Base-by-base conservation (phyloP, 1,284 basidiomycete species). In the Kalmanozyma brasiliensis region DNA sequence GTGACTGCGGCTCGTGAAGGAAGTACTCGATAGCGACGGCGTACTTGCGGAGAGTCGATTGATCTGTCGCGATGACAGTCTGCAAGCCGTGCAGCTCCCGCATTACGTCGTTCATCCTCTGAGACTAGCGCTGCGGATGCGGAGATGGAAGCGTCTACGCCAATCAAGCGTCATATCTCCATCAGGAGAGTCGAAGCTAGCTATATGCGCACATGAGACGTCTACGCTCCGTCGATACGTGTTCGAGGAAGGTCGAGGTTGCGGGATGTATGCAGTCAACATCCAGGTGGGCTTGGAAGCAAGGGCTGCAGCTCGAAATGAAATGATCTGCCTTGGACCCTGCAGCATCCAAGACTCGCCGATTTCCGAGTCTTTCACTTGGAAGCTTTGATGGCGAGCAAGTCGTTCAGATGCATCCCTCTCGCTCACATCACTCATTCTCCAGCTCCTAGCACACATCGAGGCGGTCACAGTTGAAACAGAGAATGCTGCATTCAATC, bases 241-340 rank as follows among this genome's bases (percentile, higher is more conserved):
- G 34, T 16, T 20, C 17, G 20, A 13, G 43, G 33, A 5, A 22
- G 26, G 7, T 29, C 11, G 26, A 6, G 26, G 26, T 6, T 29
- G 6, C 11, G 26, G 6, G 26, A 6, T 29, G 26, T 29, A 29
- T 29, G 26, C 26, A 11, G 26, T 29, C 26, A 29, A 29, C 26
- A 29, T 29, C 7, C 6, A 29, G 26, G 11, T 7, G 26, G 11
- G n/a, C n/a, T n/a, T 29, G 26, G 26, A 6, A 29, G n/a, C 26
- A 11, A 29, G 11, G 11, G 26, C 26, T 11, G 26, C 26, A 29
- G 6, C 26, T 29, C 26, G 26, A 37, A 37, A 24, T 37, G 23
- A 34, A 44, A 44, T 19, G 32, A 33, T 8, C 20, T 20, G 30
- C 8, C 9, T 34, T 60, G 58, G 58, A 53, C 58, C 58, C 58